Conservation (phyloP, 805 yeast species). For the Schwanniomyces sp. region DNA sequence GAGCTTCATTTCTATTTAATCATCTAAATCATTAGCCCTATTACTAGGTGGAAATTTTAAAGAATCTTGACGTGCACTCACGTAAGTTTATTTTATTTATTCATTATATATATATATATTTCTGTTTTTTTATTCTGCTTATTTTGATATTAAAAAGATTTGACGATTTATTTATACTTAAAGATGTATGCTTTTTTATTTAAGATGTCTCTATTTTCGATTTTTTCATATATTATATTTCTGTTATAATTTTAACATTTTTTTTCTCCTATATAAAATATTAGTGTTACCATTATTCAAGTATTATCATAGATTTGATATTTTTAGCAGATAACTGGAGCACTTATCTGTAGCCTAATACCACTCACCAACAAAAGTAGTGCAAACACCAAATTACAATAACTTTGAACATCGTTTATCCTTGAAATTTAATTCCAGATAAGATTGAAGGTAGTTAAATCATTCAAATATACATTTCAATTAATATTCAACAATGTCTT, state of each 20-base stretch:
- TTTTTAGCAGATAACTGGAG: too few species aligned
- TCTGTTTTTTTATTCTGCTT: neutral
- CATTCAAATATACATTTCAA: neutral
- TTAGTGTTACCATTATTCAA: too few species aligned
- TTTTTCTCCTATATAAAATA: too few species aligned
- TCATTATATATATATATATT: neutral
- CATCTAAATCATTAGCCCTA: neutral
- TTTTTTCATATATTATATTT: too few species aligned
- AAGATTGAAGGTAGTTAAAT: neutral
- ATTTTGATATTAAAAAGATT: neutral
- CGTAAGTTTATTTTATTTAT: neutral
- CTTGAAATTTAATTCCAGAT: constrained; percentile 1
- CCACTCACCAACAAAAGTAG: neutral
- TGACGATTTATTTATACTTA: too few species aligned
- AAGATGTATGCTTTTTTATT: too few species aligned
- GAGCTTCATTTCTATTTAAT: neutral
- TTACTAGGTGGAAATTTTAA: neutral
- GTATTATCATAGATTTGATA: too few species aligned
- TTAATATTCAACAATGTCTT: constrained; percentile 18
- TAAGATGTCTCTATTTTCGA: too few species aligned
- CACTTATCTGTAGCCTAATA: too few species aligned
- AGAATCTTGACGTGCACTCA: neutral
- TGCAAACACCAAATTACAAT: neutral
- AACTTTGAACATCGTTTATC: constrained; percentile 1
- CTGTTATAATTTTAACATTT: too few species aligned